Evolutionary conservation across 257 asterid species (phyloP).

Genomic region (Solanum chmielewskii): DNA sequence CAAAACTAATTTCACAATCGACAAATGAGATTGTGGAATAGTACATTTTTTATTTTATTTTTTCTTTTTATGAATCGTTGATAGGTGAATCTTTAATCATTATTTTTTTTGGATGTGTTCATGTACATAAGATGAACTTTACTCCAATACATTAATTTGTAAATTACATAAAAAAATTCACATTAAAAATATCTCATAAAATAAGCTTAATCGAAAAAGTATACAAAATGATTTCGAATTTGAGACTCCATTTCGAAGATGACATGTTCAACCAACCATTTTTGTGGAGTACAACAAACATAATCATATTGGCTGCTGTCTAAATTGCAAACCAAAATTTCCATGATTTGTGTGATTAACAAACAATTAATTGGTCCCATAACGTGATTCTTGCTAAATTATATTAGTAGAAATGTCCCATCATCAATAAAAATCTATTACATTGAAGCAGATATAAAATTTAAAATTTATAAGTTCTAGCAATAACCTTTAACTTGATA

Average conservation of each 20-base stretch:
- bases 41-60: not conserved
- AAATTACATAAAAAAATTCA: not conserved
- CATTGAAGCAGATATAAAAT: rapidly evolving
- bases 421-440: not conserved
- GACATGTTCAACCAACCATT: not conserved
- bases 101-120: not conserved
- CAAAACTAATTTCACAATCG: not conserved
- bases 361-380: not conserved
- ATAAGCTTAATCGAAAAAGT: not conserved
- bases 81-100: not conserved
- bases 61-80: too few species aligned
- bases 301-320: not conserved
- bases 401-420: not conserved
- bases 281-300: not conserved
- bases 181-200: not conserved
- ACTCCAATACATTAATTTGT: rapidly evolving
- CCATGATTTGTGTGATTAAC: not conserved
- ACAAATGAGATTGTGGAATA: not conserved
- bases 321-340: not conserved
- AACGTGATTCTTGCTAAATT: not conserved
- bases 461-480: not conserved
- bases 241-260: not conserved
- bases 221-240: not conserved
- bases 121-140: not conserved
- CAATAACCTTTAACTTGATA: not conserved